Conservation (phyloP, 1,284 basidiomycete genomes). For the Sporisorium graminicola region DNA sequence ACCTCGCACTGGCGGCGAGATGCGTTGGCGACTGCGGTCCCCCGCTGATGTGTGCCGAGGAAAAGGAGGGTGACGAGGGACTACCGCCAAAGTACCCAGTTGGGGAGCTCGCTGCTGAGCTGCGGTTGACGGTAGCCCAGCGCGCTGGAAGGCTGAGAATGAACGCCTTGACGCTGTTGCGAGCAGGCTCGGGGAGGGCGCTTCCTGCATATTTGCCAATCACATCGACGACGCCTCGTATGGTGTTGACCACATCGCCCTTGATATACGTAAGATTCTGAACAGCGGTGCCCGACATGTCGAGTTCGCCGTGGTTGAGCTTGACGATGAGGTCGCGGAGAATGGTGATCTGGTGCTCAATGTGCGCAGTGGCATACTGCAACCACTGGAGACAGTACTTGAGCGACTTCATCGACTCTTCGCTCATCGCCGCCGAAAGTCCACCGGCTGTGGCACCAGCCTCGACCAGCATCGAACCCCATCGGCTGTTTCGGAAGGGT, state of each 20-base stretch:
- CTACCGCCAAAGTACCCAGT: conserved; percentile 56
- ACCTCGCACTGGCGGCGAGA: conserved; percentile 31
- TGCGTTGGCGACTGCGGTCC: conserved; percentile 41
- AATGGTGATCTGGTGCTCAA: conserved; percentile 86
- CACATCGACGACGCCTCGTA: conserved; percentile 88
- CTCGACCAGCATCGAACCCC: conserved; percentile 85
- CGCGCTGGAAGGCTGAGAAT: conserved; percentile 84
- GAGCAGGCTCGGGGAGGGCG: conserved; percentile 85
- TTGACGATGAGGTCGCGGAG: conserved; percentile 73
- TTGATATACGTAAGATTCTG: conserved; percentile 77
- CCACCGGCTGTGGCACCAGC: conserved; percentile 78
- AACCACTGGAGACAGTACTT: conserved; percentile 90
- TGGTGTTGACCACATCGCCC: conserved; percentile 84
- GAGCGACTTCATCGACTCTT: conserved; percentile 87
- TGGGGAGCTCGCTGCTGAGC: conserved; percentile 33
- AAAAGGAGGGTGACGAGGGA: conserved; percentile 61
- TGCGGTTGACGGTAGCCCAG: conserved; percentile 75
- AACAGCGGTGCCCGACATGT: conserved; percentile 50
- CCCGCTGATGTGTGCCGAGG: conserved; percentile 51
- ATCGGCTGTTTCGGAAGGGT: conserved; percentile 74
- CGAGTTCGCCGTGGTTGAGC: conserved; percentile 62
- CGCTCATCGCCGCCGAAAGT: conserved; percentile 85
- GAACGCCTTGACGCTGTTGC: conserved; percentile 80
- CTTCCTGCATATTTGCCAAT: conserved; percentile 86
- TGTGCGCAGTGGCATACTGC: conserved; percentile 86